Conservation (phyloP, 2,329 filamentous ascomycete species). For the Colletotrichum siamense region DNA sequence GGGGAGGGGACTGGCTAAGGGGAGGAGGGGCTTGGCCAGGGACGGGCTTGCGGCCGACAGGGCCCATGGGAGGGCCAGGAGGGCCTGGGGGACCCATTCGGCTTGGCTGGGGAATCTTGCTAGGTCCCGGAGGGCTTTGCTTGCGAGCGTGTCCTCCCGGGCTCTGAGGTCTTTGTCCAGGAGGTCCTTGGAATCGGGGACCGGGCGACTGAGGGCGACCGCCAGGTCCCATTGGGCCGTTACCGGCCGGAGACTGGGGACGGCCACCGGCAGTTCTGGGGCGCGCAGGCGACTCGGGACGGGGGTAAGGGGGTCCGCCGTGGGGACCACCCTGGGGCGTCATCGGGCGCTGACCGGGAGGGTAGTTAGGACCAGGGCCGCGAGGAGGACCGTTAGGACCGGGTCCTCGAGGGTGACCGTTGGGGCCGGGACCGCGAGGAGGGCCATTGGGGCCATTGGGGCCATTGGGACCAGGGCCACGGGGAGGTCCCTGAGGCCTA, state of each 20-base stretch:
- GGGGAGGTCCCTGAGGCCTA: constrained; percentile 58
- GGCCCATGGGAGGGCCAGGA: constrained; percentile 35
- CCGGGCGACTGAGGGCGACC: constrained; percentile 53
- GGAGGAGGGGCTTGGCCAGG: constrained; percentile 40
- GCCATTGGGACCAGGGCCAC: constrained; percentile 59
- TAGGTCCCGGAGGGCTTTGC: constrained; percentile 49
- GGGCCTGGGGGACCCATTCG: constrained; percentile 40
- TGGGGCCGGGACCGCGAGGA: constrained; percentile 35
- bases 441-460: constrained; percentile 39
- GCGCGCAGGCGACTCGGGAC: constrained; percentile 40
- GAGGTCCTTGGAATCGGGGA: constrained; percentile 37
- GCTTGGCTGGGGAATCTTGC: constrained; percentile 43
- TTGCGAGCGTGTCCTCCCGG: constrained; percentile 46
- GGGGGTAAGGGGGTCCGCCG: constrained; percentile 31
- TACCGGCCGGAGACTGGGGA: constrained; percentile 48
- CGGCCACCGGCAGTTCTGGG: constrained; percentile 36
- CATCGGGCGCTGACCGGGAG: constrained; percentile 42
- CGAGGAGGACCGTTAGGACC: constrained; percentile 33
- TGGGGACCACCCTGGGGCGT: constrained; percentile 41
- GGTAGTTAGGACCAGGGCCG: constrained; percentile 36
- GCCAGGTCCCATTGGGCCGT: constrained; percentile 35
- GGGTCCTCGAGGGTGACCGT: constrained; percentile 27
- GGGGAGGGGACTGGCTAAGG: constrained; percentile 25
- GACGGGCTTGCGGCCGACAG: constrained; percentile 60
- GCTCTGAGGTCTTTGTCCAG: constrained; percentile 42